Evolutionary conservation across 768 basidiomycete genomes (phyloP).

Genomic region (Mycena indigotica): DNA sequence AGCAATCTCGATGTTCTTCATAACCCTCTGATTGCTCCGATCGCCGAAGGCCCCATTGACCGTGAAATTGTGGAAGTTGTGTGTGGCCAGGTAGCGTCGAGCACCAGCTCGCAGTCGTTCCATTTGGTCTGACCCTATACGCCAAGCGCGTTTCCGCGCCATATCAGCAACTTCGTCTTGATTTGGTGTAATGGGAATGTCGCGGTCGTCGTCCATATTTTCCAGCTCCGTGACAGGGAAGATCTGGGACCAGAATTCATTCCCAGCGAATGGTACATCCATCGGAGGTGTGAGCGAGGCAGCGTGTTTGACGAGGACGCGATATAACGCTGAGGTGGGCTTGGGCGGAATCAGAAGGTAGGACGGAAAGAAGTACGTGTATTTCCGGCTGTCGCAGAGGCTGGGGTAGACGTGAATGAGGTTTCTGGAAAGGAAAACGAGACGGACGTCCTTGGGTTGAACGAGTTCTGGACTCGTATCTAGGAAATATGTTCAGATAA

Average conservation of each 20-base stretch:
- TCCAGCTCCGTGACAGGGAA: not conserved
- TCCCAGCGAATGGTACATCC: constrained; percentile 25
- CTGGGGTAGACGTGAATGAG: constrained; percentile 39
- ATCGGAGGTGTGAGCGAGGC: constrained; percentile 28
- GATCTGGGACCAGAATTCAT: constrained; percentile 65
- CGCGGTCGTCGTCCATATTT: constrained; percentile 12
- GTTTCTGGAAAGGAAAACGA: constrained; percentile 2
- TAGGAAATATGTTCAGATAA: constrained; percentile 27
- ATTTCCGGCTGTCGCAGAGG: constrained; percentile 92
- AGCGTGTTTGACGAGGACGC: constrained; percentile 40
- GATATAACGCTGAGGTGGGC: constrained; percentile 65
- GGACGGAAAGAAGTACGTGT: constrained; percentile 95
- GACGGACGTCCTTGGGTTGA: constrained; percentile 73
- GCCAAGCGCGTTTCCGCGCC: constrained; percentile 70
- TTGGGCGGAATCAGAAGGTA: constrained; percentile 91
- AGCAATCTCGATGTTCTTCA: constrained; percentile 82
- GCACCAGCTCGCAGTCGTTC: constrained; percentile 57
- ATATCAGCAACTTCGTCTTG: constrained; percentile 62
- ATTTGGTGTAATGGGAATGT: constrained; percentile 35
- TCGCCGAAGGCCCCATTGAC: constrained; percentile 85
- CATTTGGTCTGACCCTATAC: constrained; percentile 56
- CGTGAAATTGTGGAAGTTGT: constrained; percentile 98
- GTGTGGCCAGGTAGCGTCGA: constrained; percentile 78
- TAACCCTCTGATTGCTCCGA: constrained; percentile 78
- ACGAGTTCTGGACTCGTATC: constrained; percentile 77